A percentile compares a stretch with the other conserved stretches of the same genome.
Conservation (phyloP, 441 rosid genomes). For the Brassica hybrid region DNA sequence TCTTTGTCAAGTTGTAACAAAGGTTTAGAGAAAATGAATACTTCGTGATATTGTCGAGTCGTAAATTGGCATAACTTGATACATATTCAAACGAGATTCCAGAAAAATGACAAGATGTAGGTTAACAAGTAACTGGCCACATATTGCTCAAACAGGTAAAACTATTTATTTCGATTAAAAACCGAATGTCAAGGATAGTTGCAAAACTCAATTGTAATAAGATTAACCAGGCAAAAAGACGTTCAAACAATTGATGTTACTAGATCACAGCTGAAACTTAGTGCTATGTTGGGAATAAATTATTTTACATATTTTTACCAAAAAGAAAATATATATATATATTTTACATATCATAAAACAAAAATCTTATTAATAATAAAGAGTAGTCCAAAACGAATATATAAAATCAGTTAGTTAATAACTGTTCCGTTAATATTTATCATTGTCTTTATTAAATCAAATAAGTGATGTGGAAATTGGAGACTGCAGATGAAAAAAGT, state of each 20-base stretch:
- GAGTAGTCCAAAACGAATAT: neutral
- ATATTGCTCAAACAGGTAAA: neutral
- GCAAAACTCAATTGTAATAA: conserved; percentile 1
- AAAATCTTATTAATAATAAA: neutral
- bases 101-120: neutral
- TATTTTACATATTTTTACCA: neutral
- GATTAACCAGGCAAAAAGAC: neutral
- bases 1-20: neutral
- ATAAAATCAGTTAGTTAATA: no score
- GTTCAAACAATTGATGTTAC: neutral
- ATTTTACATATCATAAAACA: neutral
- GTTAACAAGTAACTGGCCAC: neutral
- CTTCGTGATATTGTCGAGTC: neutral
- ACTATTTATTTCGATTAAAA: neutral
- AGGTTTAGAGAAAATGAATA: neutral
- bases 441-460: neutral
- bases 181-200: neutral
- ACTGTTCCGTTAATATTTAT: no score
- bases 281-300: neutral
- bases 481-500: neutral
- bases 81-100: neutral
- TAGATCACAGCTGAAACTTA: neutral
- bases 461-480: neutral
- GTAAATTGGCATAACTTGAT: neutral
- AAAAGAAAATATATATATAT: no score